phyloP scores from a whole-genome alignment of 2,329 filamentous ascomycete species.

The Fusarium xyrophilum region DNA sequence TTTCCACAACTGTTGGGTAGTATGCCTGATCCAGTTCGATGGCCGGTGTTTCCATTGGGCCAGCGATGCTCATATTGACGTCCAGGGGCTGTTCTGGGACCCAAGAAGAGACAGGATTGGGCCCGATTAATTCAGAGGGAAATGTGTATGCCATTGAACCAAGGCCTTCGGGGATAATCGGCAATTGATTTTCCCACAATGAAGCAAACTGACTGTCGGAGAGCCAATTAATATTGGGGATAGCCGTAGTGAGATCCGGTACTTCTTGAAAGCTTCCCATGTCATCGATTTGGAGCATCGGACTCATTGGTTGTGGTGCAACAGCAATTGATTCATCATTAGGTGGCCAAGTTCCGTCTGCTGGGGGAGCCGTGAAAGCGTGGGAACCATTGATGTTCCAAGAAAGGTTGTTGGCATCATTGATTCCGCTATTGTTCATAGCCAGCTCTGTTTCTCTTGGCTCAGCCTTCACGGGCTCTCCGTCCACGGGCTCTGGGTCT shows the following conservation, averaged over 20 bases:
- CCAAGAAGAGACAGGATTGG: neutral
- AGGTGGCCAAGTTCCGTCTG: neutral
- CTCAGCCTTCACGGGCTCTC: neutral
- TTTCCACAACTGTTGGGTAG: neutral
- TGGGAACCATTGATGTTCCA: neutral
- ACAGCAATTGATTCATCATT: neutral
- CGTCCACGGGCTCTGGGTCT: neutral
- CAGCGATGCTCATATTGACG: neutral
- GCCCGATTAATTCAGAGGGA: neutral
- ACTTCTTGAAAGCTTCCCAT: neutral
- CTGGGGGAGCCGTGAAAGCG: neutral
- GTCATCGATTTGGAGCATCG: constrained; percentile 5
- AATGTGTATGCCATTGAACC: constrained; percentile 4
- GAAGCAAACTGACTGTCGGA: constrained; percentile 6
- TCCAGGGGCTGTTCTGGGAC: neutral
- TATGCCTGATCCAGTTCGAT: neutral
- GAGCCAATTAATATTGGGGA: constrained; percentile 8
- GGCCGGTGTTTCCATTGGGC: neutral
- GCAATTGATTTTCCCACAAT: constrained; percentile 8
- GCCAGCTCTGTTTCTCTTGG: neutral
- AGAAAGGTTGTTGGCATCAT: neutral
- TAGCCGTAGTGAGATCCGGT: neutral
- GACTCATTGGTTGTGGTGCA: neutral
- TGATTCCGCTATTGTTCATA: neutral
- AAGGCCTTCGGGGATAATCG: neutral